Evolutionary conservation across 2,329 filamentous ascomycete genomes (phyloP).

Genomic region (Bimuria novae-zelandiae): DNA sequence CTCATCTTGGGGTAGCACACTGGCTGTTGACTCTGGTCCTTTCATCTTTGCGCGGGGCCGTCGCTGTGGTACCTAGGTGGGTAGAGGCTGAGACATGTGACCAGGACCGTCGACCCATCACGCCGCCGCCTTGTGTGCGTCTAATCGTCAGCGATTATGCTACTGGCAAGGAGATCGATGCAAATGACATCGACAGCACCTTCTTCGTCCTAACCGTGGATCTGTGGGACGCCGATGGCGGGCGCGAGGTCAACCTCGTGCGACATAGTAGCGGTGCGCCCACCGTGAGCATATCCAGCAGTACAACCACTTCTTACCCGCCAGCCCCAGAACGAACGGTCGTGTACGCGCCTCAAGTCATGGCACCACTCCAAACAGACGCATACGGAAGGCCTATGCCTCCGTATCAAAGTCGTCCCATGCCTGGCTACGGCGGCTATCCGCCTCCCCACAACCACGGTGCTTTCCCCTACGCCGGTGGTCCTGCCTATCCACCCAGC

Average conservation of each 20-base stretch:
- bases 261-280: constrained; percentile 68
- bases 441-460: too few relatives aligned
- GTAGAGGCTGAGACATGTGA: constrained; percentile 31
- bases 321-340: constrained; percentile 51
- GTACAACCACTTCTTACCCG: constrained; percentile 77
- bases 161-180: constrained; percentile 81
- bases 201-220: constrained; percentile 73
- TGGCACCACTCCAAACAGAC: constrained; percentile 35
- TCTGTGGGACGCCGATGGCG: constrained; percentile 66
- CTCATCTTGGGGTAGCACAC: too few relatives aligned
- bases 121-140: constrained; percentile 88
- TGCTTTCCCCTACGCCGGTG: constrained; percentile 1
- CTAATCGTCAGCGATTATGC: constrained; percentile 75
- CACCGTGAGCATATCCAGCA: constrained; percentile 73
- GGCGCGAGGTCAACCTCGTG: constrained; percentile 70
- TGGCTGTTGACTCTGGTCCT: too few relatives aligned
- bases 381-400: constrained; percentile 46
- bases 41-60: too few relatives aligned
- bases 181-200: constrained; percentile 71
- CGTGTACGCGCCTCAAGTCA: constrained; percentile 25
- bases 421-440: constrained; percentile 15
- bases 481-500: constrained; percentile 13
- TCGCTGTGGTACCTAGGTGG: constrained; percentile 21
- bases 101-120: constrained; percentile 94
- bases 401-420: constrained; percentile 24